phyloP scores from a whole-genome alignment of 805 yeast species.

The Cyberlindnera veronae region DNA sequence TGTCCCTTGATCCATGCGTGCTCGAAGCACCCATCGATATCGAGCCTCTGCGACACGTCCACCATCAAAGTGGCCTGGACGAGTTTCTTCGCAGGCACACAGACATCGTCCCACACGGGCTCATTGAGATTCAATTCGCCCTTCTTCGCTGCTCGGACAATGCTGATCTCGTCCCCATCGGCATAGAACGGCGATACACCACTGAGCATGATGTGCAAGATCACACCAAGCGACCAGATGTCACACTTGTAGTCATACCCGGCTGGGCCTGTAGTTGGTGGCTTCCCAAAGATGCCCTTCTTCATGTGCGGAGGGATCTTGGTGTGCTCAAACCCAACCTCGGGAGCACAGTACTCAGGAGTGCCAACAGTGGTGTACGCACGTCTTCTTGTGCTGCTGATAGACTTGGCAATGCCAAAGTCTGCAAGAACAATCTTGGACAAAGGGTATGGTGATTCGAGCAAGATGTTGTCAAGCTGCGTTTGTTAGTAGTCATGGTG shows the following conservation, averaged over 20 bases:
- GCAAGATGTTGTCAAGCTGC: conserved; percentile 55
- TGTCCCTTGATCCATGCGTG: conserved; percentile 49
- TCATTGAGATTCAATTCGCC: conserved; percentile 39
- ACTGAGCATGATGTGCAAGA: conserved; percentile 54
- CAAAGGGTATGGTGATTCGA: conserved; percentile 49
- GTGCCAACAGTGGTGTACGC: conserved; percentile 57
- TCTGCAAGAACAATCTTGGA: conserved; percentile 60
- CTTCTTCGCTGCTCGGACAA: conserved; percentile 38
- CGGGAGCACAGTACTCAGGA: conserved; percentile 72
- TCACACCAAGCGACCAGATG: conserved; percentile 66
- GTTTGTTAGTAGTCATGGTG: neutral
- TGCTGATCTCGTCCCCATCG: conserved; percentile 38
- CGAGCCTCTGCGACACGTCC: conserved; percentile 35
- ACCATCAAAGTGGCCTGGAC: conserved; percentile 38
- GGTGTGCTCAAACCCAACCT: conserved; percentile 46
- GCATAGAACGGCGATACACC: conserved; percentile 64
- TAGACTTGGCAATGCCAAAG: conserved; percentile 54
- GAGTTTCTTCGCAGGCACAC: conserved; percentile 42
- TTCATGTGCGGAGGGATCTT: conserved; percentile 23
- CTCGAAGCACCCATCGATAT: conserved; percentile 37
- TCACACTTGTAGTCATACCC: conserved; percentile 61
- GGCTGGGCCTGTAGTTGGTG: conserved; percentile 1
- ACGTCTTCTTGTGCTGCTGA: conserved; percentile 30
- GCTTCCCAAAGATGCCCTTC: neutral
- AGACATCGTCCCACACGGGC: conserved; percentile 41